Conservation (phyloP, 2,329 filamentous ascomycete genomes). For the Trichoderma polysporum region DNA sequence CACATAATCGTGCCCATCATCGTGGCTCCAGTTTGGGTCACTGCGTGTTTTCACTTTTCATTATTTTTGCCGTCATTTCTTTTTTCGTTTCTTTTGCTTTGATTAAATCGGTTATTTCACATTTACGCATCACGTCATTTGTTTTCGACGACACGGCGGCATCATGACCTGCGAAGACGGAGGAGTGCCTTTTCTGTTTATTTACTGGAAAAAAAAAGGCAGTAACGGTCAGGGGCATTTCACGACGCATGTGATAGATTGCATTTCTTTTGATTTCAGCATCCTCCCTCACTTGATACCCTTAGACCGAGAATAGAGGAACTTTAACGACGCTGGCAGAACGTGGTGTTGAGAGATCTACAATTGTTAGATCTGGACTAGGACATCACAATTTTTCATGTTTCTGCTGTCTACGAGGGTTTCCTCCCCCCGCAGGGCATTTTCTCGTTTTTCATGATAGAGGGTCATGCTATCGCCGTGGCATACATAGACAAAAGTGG, state of each 20-base stretch:
- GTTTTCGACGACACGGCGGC: conserved; percentile 40
- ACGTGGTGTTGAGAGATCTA: conserved; percentile 40
- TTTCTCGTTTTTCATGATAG: conserved; percentile 45
- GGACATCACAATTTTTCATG: conserved; percentile 38
- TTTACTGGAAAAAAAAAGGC: conserved; percentile 33
- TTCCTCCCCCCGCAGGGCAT: conserved; percentile 37
- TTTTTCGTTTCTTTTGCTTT: conserved; percentile 30
- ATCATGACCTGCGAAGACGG: conserved; percentile 42
- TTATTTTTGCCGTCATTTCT: conserved; percentile 26
- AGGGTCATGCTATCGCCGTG: conserved; percentile 48
- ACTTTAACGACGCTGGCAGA: conserved; percentile 39
- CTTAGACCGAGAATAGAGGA: conserved; percentile 45
- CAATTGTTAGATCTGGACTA: conserved; percentile 36
- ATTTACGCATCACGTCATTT: conserved; percentile 33
- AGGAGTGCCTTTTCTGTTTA: conserved; percentile 35
- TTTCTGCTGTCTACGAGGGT: conserved; percentile 41
- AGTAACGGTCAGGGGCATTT: conserved; percentile 41
- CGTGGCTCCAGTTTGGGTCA: conserved; percentile 19
- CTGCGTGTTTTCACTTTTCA: conserved; percentile 24
- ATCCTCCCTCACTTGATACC: conserved; percentile 46
- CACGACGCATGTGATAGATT: conserved; percentile 46
- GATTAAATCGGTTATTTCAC: conserved; percentile 28
- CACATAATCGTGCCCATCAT: conserved; percentile 21
- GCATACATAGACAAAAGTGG: conserved; percentile 63
- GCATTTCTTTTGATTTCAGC: conserved; percentile 45